Percentiles rank a stretch among this genome's conserved stretches.
Evolutionary conservation across 345 rosid species (phyloP).

Genomic region (Chamaenerion angustifolium): DNA sequence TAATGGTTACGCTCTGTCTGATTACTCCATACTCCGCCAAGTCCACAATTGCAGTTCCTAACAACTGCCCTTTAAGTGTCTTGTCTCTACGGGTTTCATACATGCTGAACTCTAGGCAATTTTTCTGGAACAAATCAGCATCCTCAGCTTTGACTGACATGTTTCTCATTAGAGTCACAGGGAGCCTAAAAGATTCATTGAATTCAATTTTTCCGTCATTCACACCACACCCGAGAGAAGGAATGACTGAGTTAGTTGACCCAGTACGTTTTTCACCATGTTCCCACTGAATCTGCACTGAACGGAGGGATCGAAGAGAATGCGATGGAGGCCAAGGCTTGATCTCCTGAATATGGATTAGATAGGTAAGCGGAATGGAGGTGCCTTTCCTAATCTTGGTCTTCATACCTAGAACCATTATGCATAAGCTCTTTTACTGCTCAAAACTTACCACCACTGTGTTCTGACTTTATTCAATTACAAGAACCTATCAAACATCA

Average conservation of each 20-base stretch:
- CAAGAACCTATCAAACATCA: no score
- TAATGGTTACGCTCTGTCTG: constrained; percentile 28
- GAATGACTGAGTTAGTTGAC: constrained; percentile 48
- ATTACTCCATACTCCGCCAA: constrained; percentile 63
- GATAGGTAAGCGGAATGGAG: constrained; percentile 39
- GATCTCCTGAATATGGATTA: constrained; percentile 62
- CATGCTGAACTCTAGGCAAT: constrained; percentile 54
- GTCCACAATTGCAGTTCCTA: constrained; percentile 65
- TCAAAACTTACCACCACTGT: no score
- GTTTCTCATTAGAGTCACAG: constrained; percentile 50
- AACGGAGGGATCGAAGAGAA: constrained; percentile 67
- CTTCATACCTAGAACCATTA: constrained; percentile 56
- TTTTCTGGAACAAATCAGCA: constrained; percentile 44
- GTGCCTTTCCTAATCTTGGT: constrained; percentile 45
- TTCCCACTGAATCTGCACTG: constrained; percentile 85
- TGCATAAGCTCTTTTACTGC: no score
- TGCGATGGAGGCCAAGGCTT: constrained; percentile 99
- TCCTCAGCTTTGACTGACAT: constrained; percentile 41
- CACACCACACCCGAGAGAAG: constrained; percentile 56
- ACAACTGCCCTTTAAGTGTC: constrained; percentile 35
- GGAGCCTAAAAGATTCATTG: constrained; percentile 63
- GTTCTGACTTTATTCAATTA: no score
- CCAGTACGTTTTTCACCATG: constrained; percentile 63
- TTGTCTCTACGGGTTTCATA: constrained; percentile 88
- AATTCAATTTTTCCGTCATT: constrained; percentile 85